A percentile compares a stretch with the other conserved stretches of the same genome.
Evolutionary conservation across 2,329 filamentous ascomycete genomes (phyloP).

Genomic region (Chalaropsis ovoidea): DNA sequence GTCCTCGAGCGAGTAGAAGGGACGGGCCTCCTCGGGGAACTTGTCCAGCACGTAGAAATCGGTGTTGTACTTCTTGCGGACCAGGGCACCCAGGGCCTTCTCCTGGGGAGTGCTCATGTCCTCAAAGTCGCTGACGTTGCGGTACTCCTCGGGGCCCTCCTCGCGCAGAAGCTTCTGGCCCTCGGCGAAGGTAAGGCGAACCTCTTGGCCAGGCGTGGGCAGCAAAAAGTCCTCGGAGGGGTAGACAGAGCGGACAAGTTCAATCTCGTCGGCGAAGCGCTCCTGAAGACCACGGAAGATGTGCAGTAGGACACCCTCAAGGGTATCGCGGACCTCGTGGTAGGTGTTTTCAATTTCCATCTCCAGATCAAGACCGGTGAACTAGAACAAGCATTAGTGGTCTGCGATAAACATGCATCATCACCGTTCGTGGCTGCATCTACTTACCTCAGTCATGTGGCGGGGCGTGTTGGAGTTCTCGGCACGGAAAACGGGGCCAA

Average conservation of each 20-base stretch:
- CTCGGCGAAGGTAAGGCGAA: slow-evolving; percentile 67
- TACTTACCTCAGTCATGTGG: slow-evolving; percentile 59
- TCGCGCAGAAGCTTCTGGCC: slow-evolving; percentile 67
- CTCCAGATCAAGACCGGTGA: slow-evolving; percentile 79
- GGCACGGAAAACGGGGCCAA: slow-evolving; percentile 75
- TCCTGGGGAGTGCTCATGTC: slow-evolving; percentile 74
- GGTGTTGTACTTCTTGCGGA: slow-evolving; percentile 80
- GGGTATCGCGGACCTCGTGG: slow-evolving; percentile 59
- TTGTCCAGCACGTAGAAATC: slow-evolving; percentile 98
- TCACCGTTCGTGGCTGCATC: slow-evolving; percentile 31
- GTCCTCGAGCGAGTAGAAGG: slow-evolving; percentile 85
- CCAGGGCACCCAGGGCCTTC: slow-evolving; percentile 76
- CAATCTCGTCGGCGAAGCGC: slow-evolving; percentile 60
- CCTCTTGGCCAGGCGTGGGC: slow-evolving; percentile 61
- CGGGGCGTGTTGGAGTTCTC: slow-evolving; percentile 76
- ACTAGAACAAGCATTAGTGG: slow-evolving; percentile 36
- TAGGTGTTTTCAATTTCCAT: slow-evolving; percentile 79
- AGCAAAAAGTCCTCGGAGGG: slow-evolving; percentile 69
- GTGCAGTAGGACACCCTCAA: slow-evolving; percentile 64
- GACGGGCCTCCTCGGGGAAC: slow-evolving; percentile 78
- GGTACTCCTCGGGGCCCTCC: slow-evolving; percentile 57
- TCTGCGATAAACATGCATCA: slow-evolving; percentile 16
- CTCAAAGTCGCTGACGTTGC: slow-evolving; percentile 62
- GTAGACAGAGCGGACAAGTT: slow-evolving; percentile 61
- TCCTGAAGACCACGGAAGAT: slow-evolving; percentile 67